These are phyloP conservation scores for Aspergillus sp. DNA, from an alignment of 2,329 filamentous ascomycete species.

Conservation along the genomic window DNA sequence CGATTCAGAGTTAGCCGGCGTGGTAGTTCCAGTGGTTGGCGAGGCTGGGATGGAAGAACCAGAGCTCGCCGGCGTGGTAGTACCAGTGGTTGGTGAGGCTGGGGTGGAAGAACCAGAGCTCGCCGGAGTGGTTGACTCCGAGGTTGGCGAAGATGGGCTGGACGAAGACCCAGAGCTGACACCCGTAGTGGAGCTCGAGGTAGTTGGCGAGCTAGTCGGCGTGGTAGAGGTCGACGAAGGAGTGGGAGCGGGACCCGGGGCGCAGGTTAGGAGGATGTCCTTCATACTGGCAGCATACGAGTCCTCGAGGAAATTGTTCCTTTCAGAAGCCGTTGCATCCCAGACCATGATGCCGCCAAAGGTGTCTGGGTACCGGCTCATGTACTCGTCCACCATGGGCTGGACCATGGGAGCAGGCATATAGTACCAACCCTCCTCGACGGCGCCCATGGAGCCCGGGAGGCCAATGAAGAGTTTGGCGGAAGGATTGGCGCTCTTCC, in stretches of 20 bases:
- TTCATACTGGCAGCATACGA: conserved; percentile 43
- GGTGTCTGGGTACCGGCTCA: conserved; percentile 26
- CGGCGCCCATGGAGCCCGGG: conserved; percentile 25
- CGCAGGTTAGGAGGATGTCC: conserved; percentile 26
- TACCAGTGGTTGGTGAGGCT: not conserved
- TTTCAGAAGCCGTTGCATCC: conserved; percentile 44
- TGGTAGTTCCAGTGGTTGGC: not conserved
- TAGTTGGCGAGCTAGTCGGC: not conserved
- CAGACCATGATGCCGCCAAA: conserved; percentile 55
- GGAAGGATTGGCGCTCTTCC: conserved; percentile 28
- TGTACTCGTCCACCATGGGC: conserved; percentile 36
- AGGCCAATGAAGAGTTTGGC: conserved; percentile 49
- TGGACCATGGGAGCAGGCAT: conserved; percentile 37
- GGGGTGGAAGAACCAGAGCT: conserved; percentile 3
- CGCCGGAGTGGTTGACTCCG: not conserved
- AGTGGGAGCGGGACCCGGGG: conserved; percentile 15
- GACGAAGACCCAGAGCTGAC: not conserved
- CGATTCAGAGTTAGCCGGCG: not conserved
- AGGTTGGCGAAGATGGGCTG: not conserved
- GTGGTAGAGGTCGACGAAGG: conserved; percentile 3
- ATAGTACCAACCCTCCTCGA: conserved; percentile 36
- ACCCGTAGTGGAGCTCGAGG: conserved; percentile 1
- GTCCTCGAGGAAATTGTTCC: conserved; percentile 37
- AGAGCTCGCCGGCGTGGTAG: not conserved
- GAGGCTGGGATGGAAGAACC: not conserved